Conservation (phyloP, 2,329 filamentous ascomycete species). For the Rutstroemia sp. region DNA sequence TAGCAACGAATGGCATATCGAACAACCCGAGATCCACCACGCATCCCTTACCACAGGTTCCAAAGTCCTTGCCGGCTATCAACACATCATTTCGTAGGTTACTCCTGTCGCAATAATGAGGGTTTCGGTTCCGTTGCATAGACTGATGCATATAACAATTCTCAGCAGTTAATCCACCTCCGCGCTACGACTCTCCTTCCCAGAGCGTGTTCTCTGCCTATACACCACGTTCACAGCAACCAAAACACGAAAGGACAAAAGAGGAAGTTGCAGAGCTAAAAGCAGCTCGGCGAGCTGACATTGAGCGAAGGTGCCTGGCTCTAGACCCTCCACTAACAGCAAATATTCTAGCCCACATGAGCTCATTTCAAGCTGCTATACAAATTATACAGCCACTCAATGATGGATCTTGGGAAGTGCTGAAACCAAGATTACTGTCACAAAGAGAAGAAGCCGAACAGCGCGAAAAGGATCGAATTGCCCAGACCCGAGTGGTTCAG, state of each 20-base stretch:
- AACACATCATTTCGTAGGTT: slow-evolving; percentile 12
- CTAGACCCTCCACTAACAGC: slow-evolving; percentile 59
- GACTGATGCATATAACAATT: slow-evolving; percentile 6
- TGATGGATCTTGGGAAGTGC: slow-evolving; percentile 60
- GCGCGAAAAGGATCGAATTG: slow-evolving; percentile 37
- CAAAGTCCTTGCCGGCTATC: slow-evolving; percentile 10
- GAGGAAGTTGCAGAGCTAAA: slow-evolving; percentile 59
- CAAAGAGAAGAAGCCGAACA: slow-evolving; percentile 60
- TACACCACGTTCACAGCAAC: slow-evolving; percentile 21
- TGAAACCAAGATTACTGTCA: slow-evolving; percentile 59
- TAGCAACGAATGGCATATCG: background rate
- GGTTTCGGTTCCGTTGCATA: background rate
- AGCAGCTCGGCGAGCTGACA: slow-evolving; percentile 57
- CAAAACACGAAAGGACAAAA: slow-evolving; percentile 45
- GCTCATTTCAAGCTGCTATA: slow-evolving; percentile 66
- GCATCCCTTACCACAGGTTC: slow-evolving; percentile 4
- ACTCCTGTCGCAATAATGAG: background rate
- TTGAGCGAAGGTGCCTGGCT: slow-evolving; percentile 60
- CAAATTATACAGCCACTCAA: slow-evolving; percentile 62
- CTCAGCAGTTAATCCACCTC: slow-evolving; percentile 18
- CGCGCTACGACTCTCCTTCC: slow-evolving; percentile 27
- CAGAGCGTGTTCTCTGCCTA: slow-evolving; percentile 24
- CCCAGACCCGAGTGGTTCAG: slow-evolving; percentile 31
- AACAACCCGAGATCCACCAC: background rate
- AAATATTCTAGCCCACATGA: slow-evolving; percentile 58